Base-by-base conservation (phyloP, 2,329 filamentous ascomycete species). In the Alternaria panax region DNA sequence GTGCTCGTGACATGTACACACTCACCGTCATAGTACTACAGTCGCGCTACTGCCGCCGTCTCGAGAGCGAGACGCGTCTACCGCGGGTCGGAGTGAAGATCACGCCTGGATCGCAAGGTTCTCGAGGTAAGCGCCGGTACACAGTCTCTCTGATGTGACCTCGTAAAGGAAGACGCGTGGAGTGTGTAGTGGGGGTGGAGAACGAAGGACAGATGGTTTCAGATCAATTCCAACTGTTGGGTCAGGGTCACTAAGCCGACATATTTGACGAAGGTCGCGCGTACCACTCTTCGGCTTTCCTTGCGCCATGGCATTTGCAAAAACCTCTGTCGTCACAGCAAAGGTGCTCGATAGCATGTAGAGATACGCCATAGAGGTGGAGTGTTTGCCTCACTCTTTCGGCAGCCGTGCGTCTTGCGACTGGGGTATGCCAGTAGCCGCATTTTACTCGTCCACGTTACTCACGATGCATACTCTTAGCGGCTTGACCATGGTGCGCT, bases 361-460 rank as follows among this genome's bases (percentile, higher is more conserved):
- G 45, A 67, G 64, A 68, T 69, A 46, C 62, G 64, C 72, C 69
- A 69, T 67, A 62, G 63, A 67, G 63, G 65, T 63, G 47, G 65
- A 71, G 57, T 56, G 58, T 58, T 72, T 70, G 73, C 73, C 72
- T 77, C 70, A 74, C 71, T 75, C 57, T 69, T 53, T 59, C 52
- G 58, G 63, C 63, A 65, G 62, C 64, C 60, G 65, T 59, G 65
- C 67, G 54, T 63, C 45, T 53, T 42, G 24, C 36, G 60, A 64
- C 69, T 59, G 51, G 71, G 72, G 64, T 68, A 36, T 51, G 58
- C 55, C 63, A 36, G 59, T 50, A 43, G 50, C 55, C 51, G 47
- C 54, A 66, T 72, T 59, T 72, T 62, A 75, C 70, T 74, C 62
- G 70, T 73, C 74, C 74, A 77, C 73, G 75, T 75, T 73, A 72